A percentile compares a stretch with the other conserved stretches of the same genome.
Conservation (phyloP, 805 yeast species). For the Zygoascus tannicola region DNA sequence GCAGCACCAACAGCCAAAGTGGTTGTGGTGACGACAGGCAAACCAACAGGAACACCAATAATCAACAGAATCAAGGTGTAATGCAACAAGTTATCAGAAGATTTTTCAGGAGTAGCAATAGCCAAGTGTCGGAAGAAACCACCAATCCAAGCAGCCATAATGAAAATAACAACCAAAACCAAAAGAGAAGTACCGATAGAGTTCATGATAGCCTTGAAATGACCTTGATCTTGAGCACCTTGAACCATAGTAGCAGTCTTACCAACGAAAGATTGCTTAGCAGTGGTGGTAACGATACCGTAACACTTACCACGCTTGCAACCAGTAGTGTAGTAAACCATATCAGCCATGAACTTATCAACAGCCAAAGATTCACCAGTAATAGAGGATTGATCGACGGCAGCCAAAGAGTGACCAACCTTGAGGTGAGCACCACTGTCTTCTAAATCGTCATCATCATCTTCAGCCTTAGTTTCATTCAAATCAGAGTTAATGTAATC, state of each 20-base stretch:
- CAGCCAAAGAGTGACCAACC: slow-evolving; percentile 76
- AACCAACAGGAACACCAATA: slow-evolving; percentile 98
- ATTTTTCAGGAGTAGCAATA: slow-evolving; percentile 54
- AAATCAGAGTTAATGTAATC: slow-evolving; percentile 31
- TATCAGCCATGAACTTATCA: slow-evolving; percentile 86
- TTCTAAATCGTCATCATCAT: slow-evolving; percentile 24
- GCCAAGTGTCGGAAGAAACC: slow-evolving; percentile 88
- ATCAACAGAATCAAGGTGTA: slow-evolving; percentile 91
- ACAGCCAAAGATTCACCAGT: slow-evolving; percentile 97
- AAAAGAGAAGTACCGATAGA: slow-evolving; percentile 90
- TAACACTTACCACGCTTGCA: slow-evolving; percentile 94
- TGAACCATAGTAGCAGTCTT: slow-evolving; percentile 95
- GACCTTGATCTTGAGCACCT: slow-evolving; percentile 96
- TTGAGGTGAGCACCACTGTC: slow-evolving; percentile 49
- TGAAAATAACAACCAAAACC: slow-evolving; percentile 77
- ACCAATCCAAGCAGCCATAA: slow-evolving; percentile 85
- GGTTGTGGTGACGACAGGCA: slow-evolving; percentile 96
- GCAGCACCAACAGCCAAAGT: slow-evolving; percentile 99
- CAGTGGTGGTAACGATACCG: slow-evolving; percentile 88
- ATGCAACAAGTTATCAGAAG: slow-evolving; percentile 53
- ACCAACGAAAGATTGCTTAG: slow-evolving; percentile 93
- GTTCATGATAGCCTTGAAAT: slow-evolving; percentile 94
- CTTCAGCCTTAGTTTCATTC: slow-evolving; percentile 20
- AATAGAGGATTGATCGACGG: slow-evolving; percentile 82
- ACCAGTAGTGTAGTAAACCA: slow-evolving; percentile 87